phyloP scores from a whole-genome alignment of 345 rosid species.

The Camelina laxa region DNA sequence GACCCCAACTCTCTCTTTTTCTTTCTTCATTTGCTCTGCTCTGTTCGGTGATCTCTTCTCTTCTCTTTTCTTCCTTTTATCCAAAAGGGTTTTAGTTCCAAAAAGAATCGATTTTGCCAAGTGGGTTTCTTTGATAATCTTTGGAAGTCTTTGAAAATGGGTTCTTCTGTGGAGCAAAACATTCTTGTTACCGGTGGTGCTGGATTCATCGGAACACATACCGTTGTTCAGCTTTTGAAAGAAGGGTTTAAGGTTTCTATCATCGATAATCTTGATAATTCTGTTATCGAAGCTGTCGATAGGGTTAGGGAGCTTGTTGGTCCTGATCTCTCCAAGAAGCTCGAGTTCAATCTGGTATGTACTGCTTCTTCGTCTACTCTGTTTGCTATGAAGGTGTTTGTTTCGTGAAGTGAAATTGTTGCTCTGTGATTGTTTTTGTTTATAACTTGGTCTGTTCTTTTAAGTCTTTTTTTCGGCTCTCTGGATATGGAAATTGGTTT shows the following conservation, averaged over 20 bases:
- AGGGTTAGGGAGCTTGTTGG: slow-evolving; percentile 80
- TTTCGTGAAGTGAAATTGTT: background rate
- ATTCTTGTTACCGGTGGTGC: slow-evolving; percentile 98
- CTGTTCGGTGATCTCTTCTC: slow-evolving; percentile 32
- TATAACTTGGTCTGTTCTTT: slow-evolving; percentile 9
- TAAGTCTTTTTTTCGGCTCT: slow-evolving; percentile 1
- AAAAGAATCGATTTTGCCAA: slow-evolving; percentile 31
- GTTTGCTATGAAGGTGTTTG: background rate
- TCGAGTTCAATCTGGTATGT: slow-evolving; percentile 68
- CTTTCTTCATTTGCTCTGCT: slow-evolving; percentile 44
- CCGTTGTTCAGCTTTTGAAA: slow-evolving; percentile 78
- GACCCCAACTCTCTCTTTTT: slow-evolving; percentile 10
- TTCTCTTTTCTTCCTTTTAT: background rate
- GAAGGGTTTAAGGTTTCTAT: slow-evolving; percentile 79
- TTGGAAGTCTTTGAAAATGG: slow-evolving; percentile 40
- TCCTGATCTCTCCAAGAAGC: slow-evolving; percentile 69
- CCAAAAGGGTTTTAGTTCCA: slow-evolving; percentile 23
- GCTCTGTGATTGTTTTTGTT: background rate
- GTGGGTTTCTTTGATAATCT: slow-evolving; percentile 12
- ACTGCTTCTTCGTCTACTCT: slow-evolving; percentile 10
- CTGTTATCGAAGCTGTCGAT: slow-evolving; percentile 73
- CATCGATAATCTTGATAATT: slow-evolving; percentile 87
- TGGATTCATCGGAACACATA: slow-evolving; percentile 93
- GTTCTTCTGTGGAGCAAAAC: slow-evolving; percentile 48
- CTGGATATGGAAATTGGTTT: slow-evolving; percentile 19